Evolutionary conservation across 179 eudicot genomes (phyloP), one percentile per base, ranked within the genome.

Genomic region (Beta corolliflora): DNA sequence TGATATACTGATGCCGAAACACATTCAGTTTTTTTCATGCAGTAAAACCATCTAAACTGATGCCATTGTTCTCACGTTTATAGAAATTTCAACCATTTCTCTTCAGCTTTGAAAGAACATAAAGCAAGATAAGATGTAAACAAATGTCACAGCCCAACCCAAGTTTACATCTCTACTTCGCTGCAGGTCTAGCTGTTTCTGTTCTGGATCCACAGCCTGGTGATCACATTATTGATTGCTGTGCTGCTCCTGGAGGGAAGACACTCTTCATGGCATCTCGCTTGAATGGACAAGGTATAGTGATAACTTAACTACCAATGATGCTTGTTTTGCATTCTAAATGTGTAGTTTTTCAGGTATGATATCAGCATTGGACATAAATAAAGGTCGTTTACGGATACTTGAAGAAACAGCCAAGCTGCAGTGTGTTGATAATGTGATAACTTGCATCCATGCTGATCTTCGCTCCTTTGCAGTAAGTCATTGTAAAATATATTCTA

Each of bases 241-340:
- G 99, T 86, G 99, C 98, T 83, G 99, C 99, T 83, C 99, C 98
- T 73, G 99, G 98, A 55, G 99, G 98, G 23, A 96, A 94, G 86
- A 92, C 99, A 65, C 88, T 96, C 61, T 94, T 96, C 90, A 91
- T 96, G 94, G 97, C 99, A 10, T 88, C 99, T 74, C 86, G 88
- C 69, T 81, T 94, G 83, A 87, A 84, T 79, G 97, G 96, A 65
- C 90, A 83, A 90, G 99, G 97, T 96, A 85, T 55, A 9, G 58
- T 70, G 45, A 55, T 16, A 55, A 5, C 53, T 58, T 41, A 21
- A 64, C 59, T n/a, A 64, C 54, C 19, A 41, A 15, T 55, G 66
- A 81, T 21, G 54, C 59, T 1, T 56, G 55, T 71, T 71, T 55
- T 71, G 61, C 25, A 83, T 77, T 71, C 68, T 31, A 56, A 79